phyloP scores from a whole-genome alignment of 2,329 filamentous ascomycete species.

The Chaetomiaceae sp. region DNA sequence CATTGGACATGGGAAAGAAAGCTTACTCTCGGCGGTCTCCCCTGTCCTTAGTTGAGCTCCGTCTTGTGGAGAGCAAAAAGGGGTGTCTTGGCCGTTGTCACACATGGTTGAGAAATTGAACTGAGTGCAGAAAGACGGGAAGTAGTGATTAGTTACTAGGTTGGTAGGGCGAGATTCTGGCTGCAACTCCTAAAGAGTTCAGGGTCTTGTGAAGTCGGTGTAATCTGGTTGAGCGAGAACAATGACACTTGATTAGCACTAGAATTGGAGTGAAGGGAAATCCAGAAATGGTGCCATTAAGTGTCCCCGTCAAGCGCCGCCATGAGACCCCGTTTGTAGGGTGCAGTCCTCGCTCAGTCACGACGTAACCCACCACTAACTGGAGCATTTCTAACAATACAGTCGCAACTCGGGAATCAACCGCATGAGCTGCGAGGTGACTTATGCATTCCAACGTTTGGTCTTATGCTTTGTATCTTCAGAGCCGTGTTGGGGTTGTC shows the following conservation, averaged over 20 bases:
- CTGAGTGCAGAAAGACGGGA: too few relatives aligned
- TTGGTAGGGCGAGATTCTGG: too few relatives aligned
- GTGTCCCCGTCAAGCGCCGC: too few relatives aligned
- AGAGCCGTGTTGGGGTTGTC: not conserved
- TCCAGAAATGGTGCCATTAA: not conserved
- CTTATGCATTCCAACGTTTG: not conserved
- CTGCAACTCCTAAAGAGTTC: too few relatives aligned
- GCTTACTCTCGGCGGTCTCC: constrained; percentile 11
- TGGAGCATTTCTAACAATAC: not conserved
- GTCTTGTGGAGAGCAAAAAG: constrained; percentile 14
- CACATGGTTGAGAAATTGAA: too few relatives aligned
- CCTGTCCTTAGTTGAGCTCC: constrained; percentile 12
- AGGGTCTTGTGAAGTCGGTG: too few relatives aligned
- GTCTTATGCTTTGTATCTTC: not conserved
- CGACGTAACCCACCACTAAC: too few relatives aligned
- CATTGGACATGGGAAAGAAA: not conserved
- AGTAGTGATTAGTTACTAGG: too few relatives aligned
- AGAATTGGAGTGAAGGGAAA: not conserved
- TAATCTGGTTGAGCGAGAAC: too few relatives aligned
- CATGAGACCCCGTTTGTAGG: too few relatives aligned
- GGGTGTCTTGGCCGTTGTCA: constrained; percentile 4
- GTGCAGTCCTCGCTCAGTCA: too few relatives aligned
- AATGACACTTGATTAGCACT: not conserved
- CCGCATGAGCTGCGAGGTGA: not conserved
- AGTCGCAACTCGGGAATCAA: too few relatives aligned